Base-by-base conservation (phyloP, 1,139 yeast species). In the Candida sojae region DNA sequence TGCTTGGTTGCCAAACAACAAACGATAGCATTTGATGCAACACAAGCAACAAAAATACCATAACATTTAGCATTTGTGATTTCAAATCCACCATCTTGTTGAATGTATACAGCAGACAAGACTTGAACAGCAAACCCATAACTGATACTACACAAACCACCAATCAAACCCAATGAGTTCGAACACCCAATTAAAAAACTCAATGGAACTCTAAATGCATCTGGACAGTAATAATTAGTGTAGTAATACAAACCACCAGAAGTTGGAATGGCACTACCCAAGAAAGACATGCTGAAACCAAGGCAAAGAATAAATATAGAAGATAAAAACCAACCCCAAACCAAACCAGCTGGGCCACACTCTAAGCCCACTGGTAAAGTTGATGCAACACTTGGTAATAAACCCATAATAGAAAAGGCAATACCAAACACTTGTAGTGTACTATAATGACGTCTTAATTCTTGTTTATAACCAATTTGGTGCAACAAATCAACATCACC, bases 261-360 rank as follows among this genome's bases (percentile, higher is more conserved):
- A 4, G 91, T 84, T 45, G 91, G 90, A 61, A 82, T 80, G n/a
- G 88, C 78, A 29, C 84, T 79, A 1, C 86, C 86, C 46, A 84
- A 66, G 54, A 84, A 84, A 12, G 88, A 79, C 72, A 85, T 83
- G 10, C 86, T 75, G 48, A 76, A 55, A 11, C 89, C 90, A 48
- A 82, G 77, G 50, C 76, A 66, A 45, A 83, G 62, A 51, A 86
- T 79, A 53, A 84, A 84, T 45, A 75, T 52, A n/a, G 81, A 79
- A 39, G 84, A 79, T 44, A 77, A 70, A 48, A 84, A 73, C 89
- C 90, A 86, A 46, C 90, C 88, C 88, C 90, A 86, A 17, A 83
- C 78, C 25, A 82, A 72, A 4, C 85, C 63, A 30, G 68, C 62
- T 9, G 74, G 63, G 8, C 80, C 80, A 6, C 66, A 82, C 21